Evolutionary conservation across 2,329 filamentous ascomycete species (phyloP).

Genomic region (Botrytis byssoidea): DNA sequence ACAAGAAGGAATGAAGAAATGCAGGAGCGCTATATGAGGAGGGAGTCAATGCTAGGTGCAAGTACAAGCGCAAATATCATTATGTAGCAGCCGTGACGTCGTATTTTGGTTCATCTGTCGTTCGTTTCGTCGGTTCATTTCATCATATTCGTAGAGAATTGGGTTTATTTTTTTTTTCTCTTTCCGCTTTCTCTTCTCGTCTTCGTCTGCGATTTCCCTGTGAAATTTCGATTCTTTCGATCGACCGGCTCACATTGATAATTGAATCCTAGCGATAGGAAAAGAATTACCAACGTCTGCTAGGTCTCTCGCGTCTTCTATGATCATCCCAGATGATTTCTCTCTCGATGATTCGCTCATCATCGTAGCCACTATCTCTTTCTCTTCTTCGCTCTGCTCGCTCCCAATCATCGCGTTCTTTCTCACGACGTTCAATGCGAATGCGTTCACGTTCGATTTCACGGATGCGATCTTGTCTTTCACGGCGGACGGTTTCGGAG

Average conservation of each 20-base stretch:
- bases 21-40: conserved; percentile 10
- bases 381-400: conserved; percentile 35
- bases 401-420: conserved; percentile 42
- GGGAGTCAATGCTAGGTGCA: not conserved
- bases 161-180: not conserved
- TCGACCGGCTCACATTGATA: not conserved
- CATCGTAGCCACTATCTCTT: conserved; percentile 47
- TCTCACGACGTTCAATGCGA: conserved; percentile 52
- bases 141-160: conserved; percentile 12
- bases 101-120: conserved; percentile 6
- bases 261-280: not conserved
- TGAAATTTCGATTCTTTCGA: not conserved
- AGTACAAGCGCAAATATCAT: conserved; percentile 8
- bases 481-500: conserved; percentile 76
- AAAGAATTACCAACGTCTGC: conserved; percentile 15
- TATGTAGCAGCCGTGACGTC: conserved; percentile 16
- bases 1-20: not conserved
- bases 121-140: conserved; percentile 12
- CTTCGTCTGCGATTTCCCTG: not conserved
- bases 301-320: conserved; percentile 16
- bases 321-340: conserved; percentile 62
- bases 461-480: conserved; percentile 51
- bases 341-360: conserved; percentile 65
- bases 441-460: conserved; percentile 57
- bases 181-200: not conserved